Percentiles rank a stretch among this genome's conserved stretches.
Conservation (phyloP, 768 basidiomycete genomes). For the Pluteus cervinus region DNA sequence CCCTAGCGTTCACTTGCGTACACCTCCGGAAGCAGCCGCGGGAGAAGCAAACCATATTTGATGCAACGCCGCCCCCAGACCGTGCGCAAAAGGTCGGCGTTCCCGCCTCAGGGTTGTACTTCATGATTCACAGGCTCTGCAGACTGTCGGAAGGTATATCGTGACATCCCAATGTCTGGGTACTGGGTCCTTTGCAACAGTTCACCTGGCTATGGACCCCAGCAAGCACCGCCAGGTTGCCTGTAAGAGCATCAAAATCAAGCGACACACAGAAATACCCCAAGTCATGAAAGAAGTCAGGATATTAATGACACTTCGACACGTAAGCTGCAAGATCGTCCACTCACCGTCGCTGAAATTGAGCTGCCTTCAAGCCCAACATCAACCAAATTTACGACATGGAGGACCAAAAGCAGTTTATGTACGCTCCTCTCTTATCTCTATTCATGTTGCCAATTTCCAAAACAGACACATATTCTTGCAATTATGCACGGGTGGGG, state of each 20-base stretch:
- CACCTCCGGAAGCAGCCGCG: slow-evolving; percentile 48
- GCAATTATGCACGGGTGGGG: slow-evolving; percentile 80
- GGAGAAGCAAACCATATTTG: slow-evolving; percentile 51
- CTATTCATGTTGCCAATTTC: not conserved
- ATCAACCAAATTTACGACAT: slow-evolving; percentile 76
- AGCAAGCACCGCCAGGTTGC: slow-evolving; percentile 66
- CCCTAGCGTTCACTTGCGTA: slow-evolving; percentile 61
- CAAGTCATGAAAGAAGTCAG: slow-evolving; percentile 76
- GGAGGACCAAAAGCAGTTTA: slow-evolving; percentile 53
- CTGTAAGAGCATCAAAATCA: slow-evolving; percentile 73
- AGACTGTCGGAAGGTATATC: slow-evolving; percentile 62
- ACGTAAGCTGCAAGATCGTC: slow-evolving; percentile 38
- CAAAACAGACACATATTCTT: slow-evolving; percentile 68
- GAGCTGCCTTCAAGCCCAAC: slow-evolving; percentile 49
- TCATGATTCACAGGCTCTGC: slow-evolving; percentile 1
- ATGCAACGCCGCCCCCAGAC: slow-evolving; percentile 53
- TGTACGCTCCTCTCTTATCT: slow-evolving; percentile 29
- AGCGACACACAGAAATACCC: slow-evolving; percentile 49
- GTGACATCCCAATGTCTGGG: slow-evolving; percentile 80
- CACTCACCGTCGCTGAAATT: not conserved
- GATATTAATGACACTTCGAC: slow-evolving; percentile 64
- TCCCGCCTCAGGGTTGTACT: slow-evolving; percentile 1
- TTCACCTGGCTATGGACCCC: slow-evolving; percentile 70
- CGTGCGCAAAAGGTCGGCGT: slow-evolving; percentile 45
- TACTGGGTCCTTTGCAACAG: slow-evolving; percentile 76